Percentiles rank a stretch among this genome's conserved stretches.
Evolutionary conservation across 306 rosid species (phyloP).

Genomic region (Casuarina equisetifolia): DNA sequence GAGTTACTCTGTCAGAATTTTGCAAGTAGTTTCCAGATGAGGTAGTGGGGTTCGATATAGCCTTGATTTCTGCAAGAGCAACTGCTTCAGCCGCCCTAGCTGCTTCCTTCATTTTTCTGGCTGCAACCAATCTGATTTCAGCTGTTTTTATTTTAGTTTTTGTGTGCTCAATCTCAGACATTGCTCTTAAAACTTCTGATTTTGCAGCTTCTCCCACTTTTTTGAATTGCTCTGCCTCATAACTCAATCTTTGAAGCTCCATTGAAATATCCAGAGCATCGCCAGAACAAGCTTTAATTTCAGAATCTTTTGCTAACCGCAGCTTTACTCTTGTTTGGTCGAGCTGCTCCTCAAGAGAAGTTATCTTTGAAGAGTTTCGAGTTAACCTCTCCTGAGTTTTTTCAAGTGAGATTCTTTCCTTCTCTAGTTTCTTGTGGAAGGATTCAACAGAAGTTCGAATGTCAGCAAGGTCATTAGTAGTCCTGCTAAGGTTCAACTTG

Average conservation of each 20-base stretch:
- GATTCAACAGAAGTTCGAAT: conserved; percentile 70
- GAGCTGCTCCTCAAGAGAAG: conserved; percentile 79
- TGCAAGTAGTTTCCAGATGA: conserved; percentile 37
- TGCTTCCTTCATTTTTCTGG: conserved; percentile 91
- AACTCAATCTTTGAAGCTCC: conserved; percentile 67
- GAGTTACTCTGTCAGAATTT: conserved; percentile 55
- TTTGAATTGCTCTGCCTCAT: conserved; percentile 71
- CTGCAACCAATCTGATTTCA: conserved; percentile 79
- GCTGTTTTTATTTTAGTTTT: conserved; percentile 71
- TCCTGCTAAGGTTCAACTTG: conserved; percentile 67
- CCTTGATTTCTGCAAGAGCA: conserved; percentile 73
- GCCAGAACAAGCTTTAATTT: conserved; percentile 39
- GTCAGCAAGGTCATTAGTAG: conserved; percentile 74
- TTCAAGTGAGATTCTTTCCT: conserved; percentile 70
- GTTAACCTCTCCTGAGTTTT: conserved; percentile 75
- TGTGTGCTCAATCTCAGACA: conserved; percentile 78
- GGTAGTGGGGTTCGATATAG: conserved; percentile 45
- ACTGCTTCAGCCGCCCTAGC: conserved; percentile 86
- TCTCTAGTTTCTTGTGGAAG: conserved; percentile 71
- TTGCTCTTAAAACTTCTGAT: conserved; percentile 54
- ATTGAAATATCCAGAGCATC: conserved; percentile 53
- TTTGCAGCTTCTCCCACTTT: conserved; percentile 72
- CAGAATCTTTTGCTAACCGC: conserved; percentile 60
- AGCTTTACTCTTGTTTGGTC: conserved; percentile 65
- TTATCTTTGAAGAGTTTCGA: conserved; percentile 58